Base-by-base conservation (phyloP, 371 early-diverging fungal genomes). In the Apophysomyces variabilis region DNA sequence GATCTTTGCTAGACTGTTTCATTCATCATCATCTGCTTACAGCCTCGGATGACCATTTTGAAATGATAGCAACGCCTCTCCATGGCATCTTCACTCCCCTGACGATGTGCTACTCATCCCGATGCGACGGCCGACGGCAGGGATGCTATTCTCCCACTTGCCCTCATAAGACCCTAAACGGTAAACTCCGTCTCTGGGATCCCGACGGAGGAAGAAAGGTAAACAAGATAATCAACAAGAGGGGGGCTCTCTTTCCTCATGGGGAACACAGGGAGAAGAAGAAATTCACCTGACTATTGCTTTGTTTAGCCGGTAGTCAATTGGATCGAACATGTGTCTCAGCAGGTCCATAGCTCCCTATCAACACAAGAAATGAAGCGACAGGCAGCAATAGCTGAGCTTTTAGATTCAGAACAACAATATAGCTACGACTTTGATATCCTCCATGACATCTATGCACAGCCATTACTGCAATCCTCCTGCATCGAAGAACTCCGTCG, bases 311-410 rank as follows among this genome's bases (percentile, higher is more conserved):
- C n/a, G 11, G 32, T 32, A 4, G 70, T 54, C 61, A 67, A 67
- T 9, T 72, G 71, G 74, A 69, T 67, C 45, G 58, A 66, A 36
- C 65, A 61, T 60, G 67, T 71, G 47, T 68, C 71, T 9, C 41
- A 44, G 21, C 62, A 69, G 58, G 46, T 75, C 7, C 67, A 60
- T 6, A 57, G 67, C 21, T 60, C 65, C 0, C 64, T 66, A 1
- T 62, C 58, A 35, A 56, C 61, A 13, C 64, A 70, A 58, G 77
- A 77, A 56, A 59, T 75, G 3, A 77, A 77, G 59, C 58, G 73
- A 36, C 80, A 80, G 57, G 72, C 75, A 8, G 80, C 74, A 6
- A 73, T 80, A 35, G 71, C 69, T 18, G 80, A 80, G 35, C 38
- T 80, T 3, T 13, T 80, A 11, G 13, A 57, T 9, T 75, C 72